Percentiles rank a stretch among this genome's conserved stretches.
Conservation (phyloP, 1,284 basidiomycete species). For the Naganishia liquefaciens region DNA sequence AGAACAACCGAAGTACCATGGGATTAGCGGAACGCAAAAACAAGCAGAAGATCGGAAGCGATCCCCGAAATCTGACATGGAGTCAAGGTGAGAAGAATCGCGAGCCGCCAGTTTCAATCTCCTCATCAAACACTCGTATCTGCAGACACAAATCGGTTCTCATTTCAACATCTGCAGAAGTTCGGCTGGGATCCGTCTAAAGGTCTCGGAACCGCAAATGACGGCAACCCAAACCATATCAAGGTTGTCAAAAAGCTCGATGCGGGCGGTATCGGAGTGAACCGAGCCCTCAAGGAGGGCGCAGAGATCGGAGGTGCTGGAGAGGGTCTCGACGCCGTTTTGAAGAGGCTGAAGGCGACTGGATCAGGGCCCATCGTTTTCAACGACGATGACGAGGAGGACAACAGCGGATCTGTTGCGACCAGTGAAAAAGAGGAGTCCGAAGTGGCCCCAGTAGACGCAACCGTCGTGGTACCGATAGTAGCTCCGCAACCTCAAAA, state of each 20-base stretch:
- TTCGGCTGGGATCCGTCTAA: slow-evolving; percentile 52
- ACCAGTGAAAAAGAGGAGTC: slow-evolving; percentile 19
- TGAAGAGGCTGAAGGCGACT: slow-evolving; percentile 46
- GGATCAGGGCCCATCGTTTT: slow-evolving; percentile 39
- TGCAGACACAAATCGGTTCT: slow-evolving; percentile 51
- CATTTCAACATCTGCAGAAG: slow-evolving; percentile 53
- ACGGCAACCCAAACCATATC: slow-evolving; percentile 53
- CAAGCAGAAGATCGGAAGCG: slow-evolving; percentile 54
- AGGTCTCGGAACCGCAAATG: slow-evolving; percentile 44
- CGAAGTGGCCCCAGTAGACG: neutral
- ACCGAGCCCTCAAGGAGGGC: slow-evolving; percentile 50
- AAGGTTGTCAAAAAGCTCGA: slow-evolving; percentile 52
- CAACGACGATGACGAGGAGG: slow-evolving; percentile 30
- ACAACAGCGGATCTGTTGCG: slow-evolving; percentile 27
- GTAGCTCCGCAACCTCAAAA: slow-evolving; percentile 38
- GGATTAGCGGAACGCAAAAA: slow-evolving; percentile 53
- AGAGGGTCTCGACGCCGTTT: slow-evolving; percentile 50
- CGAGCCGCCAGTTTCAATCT: neutral
- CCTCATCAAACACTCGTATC: too few species aligned
- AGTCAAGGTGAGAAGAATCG: slow-evolving; percentile 39
- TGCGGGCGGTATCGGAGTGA: slow-evolving; percentile 54
- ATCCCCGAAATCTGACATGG: slow-evolving; percentile 55
- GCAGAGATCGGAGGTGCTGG: slow-evolving; percentile 51
- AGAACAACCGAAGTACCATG: slow-evolving; percentile 40
- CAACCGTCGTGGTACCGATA: slow-evolving; percentile 9